Conservation (phyloP, 768 basidiomycete species). For the Boletus vinaceobasis region DNA sequence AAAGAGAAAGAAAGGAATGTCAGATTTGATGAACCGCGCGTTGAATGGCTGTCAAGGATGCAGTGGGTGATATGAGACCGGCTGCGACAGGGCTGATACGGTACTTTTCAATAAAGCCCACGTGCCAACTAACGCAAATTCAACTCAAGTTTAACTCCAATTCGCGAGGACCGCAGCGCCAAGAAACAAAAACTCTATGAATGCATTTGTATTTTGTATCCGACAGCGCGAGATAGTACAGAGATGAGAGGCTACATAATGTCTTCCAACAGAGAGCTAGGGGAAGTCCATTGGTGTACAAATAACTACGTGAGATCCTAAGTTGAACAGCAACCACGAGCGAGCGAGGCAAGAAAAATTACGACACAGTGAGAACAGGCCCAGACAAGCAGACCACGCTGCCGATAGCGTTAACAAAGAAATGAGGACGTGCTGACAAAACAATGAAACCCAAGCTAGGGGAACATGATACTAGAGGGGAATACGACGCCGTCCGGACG, state of each 20-base stretch:
- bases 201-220: constrained; percentile 15
- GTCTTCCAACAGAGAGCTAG: constrained; percentile 21
- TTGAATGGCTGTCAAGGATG: not conserved
- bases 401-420: constrained; percentile 24
- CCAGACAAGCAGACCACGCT: constrained; percentile 26
- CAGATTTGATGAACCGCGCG: not conserved
- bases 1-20: not conserved
- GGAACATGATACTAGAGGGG: constrained; percentile 79
- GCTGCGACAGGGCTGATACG: constrained; percentile 6
- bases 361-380: constrained; percentile 22
- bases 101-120: not conserved
- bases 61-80: constrained; percentile 1
- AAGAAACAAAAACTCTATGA: constrained; percentile 13
- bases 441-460: constrained; percentile 40
- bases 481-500: constrained; percentile 85
- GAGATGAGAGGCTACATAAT: constrained; percentile 29
- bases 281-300: constrained; percentile 32
- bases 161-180: not conserved
- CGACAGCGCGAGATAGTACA: constrained; percentile 25
- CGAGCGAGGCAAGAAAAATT: constrained; percentile 1
- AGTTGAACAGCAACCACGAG: constrained; percentile 23
- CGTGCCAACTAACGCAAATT: not conserved
- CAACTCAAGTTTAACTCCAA: constrained; percentile 6
- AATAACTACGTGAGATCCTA: constrained; percentile 30
- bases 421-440: constrained; percentile 16